Percentiles rank a stretch among this genome's conserved stretches.
These are phyloP conservation scores for Zymoseptoria ardabiliae DNA, from an alignment of 2,329 filamentous ascomycete genomes.

Conservation along the genomic window DNA sequence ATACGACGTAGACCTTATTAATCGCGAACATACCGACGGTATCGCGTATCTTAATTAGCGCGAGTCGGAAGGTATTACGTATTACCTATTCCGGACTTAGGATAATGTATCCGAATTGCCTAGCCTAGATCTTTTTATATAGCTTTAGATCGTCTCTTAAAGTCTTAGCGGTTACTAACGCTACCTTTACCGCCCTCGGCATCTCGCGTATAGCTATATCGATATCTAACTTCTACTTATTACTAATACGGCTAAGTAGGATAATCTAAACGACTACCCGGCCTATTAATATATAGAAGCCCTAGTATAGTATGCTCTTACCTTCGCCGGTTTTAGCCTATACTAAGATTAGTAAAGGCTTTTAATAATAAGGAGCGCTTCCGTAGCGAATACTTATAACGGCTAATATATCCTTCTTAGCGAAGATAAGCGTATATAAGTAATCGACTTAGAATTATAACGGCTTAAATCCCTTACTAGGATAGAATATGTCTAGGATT, in stretches of 20 bases:
- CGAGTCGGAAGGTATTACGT: background rate
- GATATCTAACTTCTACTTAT: background rate
- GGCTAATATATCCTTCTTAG: background rate
- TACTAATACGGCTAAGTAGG: background rate
- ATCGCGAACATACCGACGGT: background rate
- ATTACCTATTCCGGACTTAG: background rate
- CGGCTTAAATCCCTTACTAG: background rate
- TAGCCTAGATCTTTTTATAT: background rate
- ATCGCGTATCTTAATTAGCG: background rate
- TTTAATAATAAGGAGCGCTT: no score
- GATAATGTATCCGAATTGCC: background rate
- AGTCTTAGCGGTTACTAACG: background rate
- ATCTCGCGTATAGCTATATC: background rate
- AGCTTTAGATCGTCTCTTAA: background rate
- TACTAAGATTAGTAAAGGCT: no score
- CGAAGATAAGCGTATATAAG: background rate
- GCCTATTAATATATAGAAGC: background rate
- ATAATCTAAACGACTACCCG: background rate
- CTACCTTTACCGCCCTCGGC: background rate
- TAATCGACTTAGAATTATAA: background rate
- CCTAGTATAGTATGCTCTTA: background rate
- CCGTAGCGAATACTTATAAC: background rate
- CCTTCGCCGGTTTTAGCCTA: background rate
- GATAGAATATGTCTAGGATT: background rate
- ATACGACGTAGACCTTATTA: background rate